Base-by-base conservation (phyloP, 2,329 filamentous ascomycete genomes). In the Xenoacremonium recifei region DNA sequence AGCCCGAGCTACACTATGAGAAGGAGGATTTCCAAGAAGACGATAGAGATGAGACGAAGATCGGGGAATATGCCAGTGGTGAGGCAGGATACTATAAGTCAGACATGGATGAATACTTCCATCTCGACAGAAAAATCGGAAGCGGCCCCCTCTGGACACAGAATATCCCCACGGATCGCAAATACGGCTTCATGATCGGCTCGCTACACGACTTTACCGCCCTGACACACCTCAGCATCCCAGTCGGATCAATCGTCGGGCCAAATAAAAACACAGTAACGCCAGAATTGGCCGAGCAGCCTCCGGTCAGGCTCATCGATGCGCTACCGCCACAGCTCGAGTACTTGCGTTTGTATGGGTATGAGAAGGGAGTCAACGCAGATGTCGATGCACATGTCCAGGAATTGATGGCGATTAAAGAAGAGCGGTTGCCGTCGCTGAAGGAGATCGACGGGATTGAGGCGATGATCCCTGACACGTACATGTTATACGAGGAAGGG, bases 261-360 rank as follows among this genome's bases (percentile, higher is more conserved):
- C n/a, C n/a, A n/a, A n/a, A n/a, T n/a, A n/a, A n/a, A n/a, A n/a
- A n/a, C n/a, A n/a, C n/a, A n/a, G n/a, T n/a, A n/a, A n/a, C n/a
- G n/a, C n/a, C n/a, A n/a, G n/a, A n/a, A n/a, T n/a, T 45, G 5
- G 18, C 11, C 12, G 20, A 42, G 19, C 15, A 25, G 16, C 39
- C 43, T 3, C 39, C 43, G 3, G 42, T 42, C 32, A 39, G 43
- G 4, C 39, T 45, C 31, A 21, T 39, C 15, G 43, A 45, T 19
- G 39, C 43, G 6, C 17, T 45, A 4, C 43, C 43, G 4, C 31
- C 39, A n/a, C 38, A 39, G 2, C 15, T 52, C 7, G 23, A 51
- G 34, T 43, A 41, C 16, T 3, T 47, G 1, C 45, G 43, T 18
- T 31, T 52, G 3, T 45, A 34, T 13, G 48, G 32, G 5, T 47